Percentiles rank a stretch among this genome's conserved stretches.
Conservation (phyloP, 140 eudicot species). For the Ambrosia hybrid region DNA sequence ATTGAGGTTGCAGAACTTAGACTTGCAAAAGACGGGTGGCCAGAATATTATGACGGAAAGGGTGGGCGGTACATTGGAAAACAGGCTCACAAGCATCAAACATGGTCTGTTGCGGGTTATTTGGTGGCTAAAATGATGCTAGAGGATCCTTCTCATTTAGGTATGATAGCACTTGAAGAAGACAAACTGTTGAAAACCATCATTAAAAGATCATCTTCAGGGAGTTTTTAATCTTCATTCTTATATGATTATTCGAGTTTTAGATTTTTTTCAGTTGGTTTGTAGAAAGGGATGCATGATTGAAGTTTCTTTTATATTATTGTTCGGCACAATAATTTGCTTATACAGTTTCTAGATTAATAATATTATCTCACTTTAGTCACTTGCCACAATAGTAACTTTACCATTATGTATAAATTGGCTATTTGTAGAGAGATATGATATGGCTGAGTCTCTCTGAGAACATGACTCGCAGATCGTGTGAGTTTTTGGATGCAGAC, state of each 20-base stretch:
- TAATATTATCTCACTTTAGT: too few relatives aligned
- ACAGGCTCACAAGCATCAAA: constrained; percentile 81
- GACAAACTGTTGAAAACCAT: constrained; percentile 65
- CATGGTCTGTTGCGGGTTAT: constrained; percentile 93
- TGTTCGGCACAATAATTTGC: neutral
- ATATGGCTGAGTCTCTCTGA: too few relatives aligned
- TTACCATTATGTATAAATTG: too few relatives aligned
- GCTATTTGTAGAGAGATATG: too few relatives aligned
- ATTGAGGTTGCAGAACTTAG: constrained; percentile 71
- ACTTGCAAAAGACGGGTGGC: constrained; percentile 79
- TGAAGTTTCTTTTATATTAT: constrained; percentile 8
- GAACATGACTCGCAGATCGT: too few relatives aligned
- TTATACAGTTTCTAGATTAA: too few relatives aligned
- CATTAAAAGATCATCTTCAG: constrained; percentile 62
- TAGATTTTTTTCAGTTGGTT: constrained; percentile 14
- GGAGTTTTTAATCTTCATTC: constrained; percentile 38
- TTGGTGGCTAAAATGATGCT: constrained; percentile 91
- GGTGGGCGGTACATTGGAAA: constrained; percentile 74
- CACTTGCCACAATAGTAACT: too few relatives aligned
- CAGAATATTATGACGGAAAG: constrained; percentile 80
- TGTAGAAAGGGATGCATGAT: constrained; percentile 30
- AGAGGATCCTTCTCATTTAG: constrained; percentile 90
- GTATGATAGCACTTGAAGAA: constrained; percentile 80
- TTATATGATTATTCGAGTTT: constrained; percentile 16
- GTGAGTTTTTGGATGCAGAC: too few relatives aligned